Percentiles rank a stretch among this genome's conserved stretches.
phyloP scores from a whole-genome alignment of 768 basidiomycete genomes.

The Leccinum sublutescens region DNA sequence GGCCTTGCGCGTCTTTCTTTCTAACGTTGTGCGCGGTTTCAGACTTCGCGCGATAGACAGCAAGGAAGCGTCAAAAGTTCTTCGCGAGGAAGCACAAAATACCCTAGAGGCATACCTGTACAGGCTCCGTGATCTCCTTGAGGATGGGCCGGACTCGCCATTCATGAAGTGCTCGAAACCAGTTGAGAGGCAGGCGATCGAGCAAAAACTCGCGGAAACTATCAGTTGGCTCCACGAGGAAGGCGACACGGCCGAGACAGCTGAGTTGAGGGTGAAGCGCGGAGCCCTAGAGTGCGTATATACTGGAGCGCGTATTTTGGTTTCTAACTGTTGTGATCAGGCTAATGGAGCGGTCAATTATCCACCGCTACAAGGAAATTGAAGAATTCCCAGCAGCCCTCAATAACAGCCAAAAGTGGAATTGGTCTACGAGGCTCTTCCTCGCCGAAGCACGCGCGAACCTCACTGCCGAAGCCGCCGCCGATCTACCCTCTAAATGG shows the following conservation, averaged over 20 bases:
- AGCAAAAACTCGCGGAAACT: constrained; percentile 66
- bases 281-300: constrained; percentile 74
- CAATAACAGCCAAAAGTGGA: constrained; percentile 83
- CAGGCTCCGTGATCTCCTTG: constrained; percentile 78
- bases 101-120: constrained; percentile 93
- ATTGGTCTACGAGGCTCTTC: constrained; percentile 87
- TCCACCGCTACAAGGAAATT: constrained; percentile 87
- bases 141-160: constrained; percentile 62
- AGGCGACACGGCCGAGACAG: constrained; percentile 79
- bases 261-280: constrained; percentile 71
- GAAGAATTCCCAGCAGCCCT: constrained; percentile 81
- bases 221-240: constrained; percentile 82
- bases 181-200: constrained; percentile 65
- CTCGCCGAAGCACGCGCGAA: constrained; percentile 75
- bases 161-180: constrained; percentile 84
- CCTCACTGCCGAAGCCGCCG: constrained; percentile 60
- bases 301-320: not conserved
- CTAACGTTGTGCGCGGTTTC: constrained; percentile 7
- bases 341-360: constrained; percentile 74
- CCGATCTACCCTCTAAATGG: constrained; percentile 72
- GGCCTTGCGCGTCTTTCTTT: not conserved
- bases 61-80: constrained; percentile 72
- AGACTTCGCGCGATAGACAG: constrained; percentile 80
- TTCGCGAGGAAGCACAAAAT: constrained; percentile 89
- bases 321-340: constrained; percentile 37